Base-by-base conservation (phyloP, 805 yeast genomes). In the Schizosaccharomyces octosporus region DNA sequence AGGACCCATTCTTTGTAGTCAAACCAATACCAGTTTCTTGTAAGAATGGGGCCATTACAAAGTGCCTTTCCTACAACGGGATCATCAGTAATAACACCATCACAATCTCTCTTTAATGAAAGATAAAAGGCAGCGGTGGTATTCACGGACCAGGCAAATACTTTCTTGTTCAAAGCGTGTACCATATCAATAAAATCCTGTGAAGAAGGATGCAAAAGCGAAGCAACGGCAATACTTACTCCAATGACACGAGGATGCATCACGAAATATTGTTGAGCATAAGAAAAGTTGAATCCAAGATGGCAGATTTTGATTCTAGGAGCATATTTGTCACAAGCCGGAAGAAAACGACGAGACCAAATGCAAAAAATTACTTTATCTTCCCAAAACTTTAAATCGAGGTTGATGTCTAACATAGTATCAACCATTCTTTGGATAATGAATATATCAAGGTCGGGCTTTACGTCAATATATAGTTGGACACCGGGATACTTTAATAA, bases 131-230 rank as follows among this genome's bases (percentile, higher is more conserved):
- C 21, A 29, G 48, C 21, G 24, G 68, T 66, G 4, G 69, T 61
- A 62, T 80, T 80, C 19, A 79, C 72, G 1, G 84, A 80, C 84
- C 84, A 80, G 2, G 77, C 66, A 63, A 74, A 79, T 3, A 76
- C 69, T 11, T 72, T 71, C 36, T 75, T 71, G 45, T 71, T 85
- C 36, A 75, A 73, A 61, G 82, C 74, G 69, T 79, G 81, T 65
- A 74, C 64, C 62, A 74, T 71, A 61, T 61, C 63, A 59, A 71
- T 66, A 58, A 65, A 65, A 6, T 32, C 63, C 9, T 31, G 39
- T 24, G 63, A 39, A 55, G 69, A 63, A 21, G 36, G 57, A 17
- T 24, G 57, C 11, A 51, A 17, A 51, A 74, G 65, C 24, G 73
- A 71, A 4, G 63, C 62, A 19, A 65, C 43, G 21, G 62, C 55